A percentile compares a stretch with the other conserved stretches of the same genome.
These are phyloP conservation scores for Cenchrus purpureus DNA, from an alignment of 176 grass and related monocot species.

Conservation along the genomic window DNA sequence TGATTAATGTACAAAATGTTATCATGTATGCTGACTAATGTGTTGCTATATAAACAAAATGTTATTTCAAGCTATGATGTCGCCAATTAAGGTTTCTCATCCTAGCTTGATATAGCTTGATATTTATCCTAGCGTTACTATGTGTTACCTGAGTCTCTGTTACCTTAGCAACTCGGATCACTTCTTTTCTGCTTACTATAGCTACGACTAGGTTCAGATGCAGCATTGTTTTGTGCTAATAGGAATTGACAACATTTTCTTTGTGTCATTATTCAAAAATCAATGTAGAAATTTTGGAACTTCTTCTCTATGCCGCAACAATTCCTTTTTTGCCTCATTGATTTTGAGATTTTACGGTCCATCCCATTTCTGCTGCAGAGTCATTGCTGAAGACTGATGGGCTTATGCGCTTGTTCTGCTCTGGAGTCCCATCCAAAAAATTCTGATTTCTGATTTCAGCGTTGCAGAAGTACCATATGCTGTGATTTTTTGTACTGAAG, in stretches of 20 bases:
- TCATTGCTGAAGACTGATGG: background rate
- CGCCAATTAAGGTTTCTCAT: background rate
- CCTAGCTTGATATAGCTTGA: background rate
- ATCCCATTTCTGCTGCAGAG: slow-evolving; percentile 13
- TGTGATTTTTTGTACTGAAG: background rate
- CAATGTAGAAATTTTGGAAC: background rate
- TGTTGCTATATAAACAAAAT: background rate
- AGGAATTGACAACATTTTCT: background rate
- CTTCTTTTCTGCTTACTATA: background rate
- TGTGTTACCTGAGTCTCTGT: background rate
- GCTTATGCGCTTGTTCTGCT: background rate
- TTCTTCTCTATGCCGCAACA: no score
- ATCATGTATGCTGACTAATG: background rate
- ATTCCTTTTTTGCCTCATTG: background rate
- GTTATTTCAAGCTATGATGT: background rate
- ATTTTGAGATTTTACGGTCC: background rate
- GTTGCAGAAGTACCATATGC: background rate
- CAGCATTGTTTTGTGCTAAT: background rate
- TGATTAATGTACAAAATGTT: background rate
- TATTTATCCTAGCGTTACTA: background rate
- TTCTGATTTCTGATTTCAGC: background rate
- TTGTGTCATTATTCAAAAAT: background rate
- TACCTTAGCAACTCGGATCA: background rate
- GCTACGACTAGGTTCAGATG: background rate
- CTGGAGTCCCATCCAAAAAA: background rate